Base-by-base conservation (phyloP, 768 basidiomycete genomes). In the Lyophyllum semitale region DNA sequence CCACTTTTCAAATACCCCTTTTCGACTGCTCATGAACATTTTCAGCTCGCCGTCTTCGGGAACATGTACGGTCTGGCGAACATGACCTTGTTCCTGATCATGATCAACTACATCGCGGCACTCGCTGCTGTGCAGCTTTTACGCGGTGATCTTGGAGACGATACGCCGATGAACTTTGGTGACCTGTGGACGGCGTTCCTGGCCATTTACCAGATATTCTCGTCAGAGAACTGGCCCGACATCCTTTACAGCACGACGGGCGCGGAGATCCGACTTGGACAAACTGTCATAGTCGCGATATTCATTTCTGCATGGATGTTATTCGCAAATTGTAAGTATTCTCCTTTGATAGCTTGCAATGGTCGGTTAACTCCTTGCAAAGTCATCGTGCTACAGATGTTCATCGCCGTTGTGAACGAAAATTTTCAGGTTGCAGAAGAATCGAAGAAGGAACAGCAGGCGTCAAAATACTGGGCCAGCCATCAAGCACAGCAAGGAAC, bases 391-490 rank as follows among this genome's bases (percentile, higher is more conserved):
- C 69, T 96, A 46, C 94, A 96, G 66, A 89, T 98, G 87, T 97
- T 98, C 75, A 92, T 98, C 64, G 96, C 96, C 30, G 94, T 96
- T 42, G 94, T 97, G 77, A 92, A 95, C 64, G 94, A 95, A 77
- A 96, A 95, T 70, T 98, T 98, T 63, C 80, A 87, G 22, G 85
- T 97, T 5, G 93, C 93, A 0, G 96, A 98, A 65, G 93, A 95
- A 66, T 81, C 85, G 25, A 98, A 98, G 75, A 84, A 88, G 49
- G 81, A 82, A 15, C 81, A 88, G 58, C 96, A 97, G 70, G 85
- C 88, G 5, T 83, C 84, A 6, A 80, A 84, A 44, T 89, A 85
- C 66, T 84, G 81, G 74, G 83, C 75, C 15, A 78, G 79, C 38
- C 78, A 84, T 56, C 82, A 86, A 54, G 79, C 79, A 22, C 75